phyloP scores from a whole-genome alignment of 1,139 yeast genomes.

The Debaryomycetaceae sp. region DNA sequence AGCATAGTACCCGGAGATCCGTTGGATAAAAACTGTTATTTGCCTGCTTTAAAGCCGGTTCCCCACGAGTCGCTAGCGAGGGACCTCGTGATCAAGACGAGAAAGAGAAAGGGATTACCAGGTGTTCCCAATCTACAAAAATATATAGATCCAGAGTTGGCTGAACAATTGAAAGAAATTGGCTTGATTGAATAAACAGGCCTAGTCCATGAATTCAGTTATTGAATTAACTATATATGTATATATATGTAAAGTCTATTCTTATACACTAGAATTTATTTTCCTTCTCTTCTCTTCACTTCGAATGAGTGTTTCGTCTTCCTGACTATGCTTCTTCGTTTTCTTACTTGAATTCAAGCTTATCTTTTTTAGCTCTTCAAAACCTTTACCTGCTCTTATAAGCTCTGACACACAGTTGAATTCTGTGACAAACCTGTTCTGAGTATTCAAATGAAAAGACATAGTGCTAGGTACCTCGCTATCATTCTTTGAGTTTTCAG shows the following conservation, averaged over 20 bases:
- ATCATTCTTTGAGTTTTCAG: conserved; percentile 15
- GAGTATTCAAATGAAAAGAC: conserved; percentile 23
- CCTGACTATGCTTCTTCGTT: background rate
- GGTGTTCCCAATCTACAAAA: conserved; percentile 74
- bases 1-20: conserved; percentile 89
- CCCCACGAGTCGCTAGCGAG: conserved; percentile 68
- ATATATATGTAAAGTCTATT: conserved; percentile 1
- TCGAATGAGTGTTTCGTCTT: background rate
- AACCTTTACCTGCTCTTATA: conserved; percentile 21
- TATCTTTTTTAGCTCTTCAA: conserved; percentile 10
- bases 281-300: background rate
- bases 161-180: conserved; percentile 48
- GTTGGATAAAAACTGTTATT: conserved; percentile 56
- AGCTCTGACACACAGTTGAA: conserved; percentile 25
- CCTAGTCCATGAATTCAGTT: background rate
- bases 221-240: background rate
- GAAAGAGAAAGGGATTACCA: conserved; percentile 79
- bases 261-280: conserved; percentile 3
- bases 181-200: conserved; percentile 21
- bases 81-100: conserved; percentile 84
- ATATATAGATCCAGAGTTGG: conserved; percentile 63
- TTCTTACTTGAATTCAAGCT: background rate
- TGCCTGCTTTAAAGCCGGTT: conserved; percentile 76
- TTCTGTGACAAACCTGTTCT: conserved; percentile 30
- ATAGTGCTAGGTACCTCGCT: conserved; percentile 16